Percentiles rank a stretch among this genome's conserved stretches.
phyloP scores from a whole-genome alignment of 2,329 filamentous ascomycete genomes.

The Fusarium sp. region DNA sequence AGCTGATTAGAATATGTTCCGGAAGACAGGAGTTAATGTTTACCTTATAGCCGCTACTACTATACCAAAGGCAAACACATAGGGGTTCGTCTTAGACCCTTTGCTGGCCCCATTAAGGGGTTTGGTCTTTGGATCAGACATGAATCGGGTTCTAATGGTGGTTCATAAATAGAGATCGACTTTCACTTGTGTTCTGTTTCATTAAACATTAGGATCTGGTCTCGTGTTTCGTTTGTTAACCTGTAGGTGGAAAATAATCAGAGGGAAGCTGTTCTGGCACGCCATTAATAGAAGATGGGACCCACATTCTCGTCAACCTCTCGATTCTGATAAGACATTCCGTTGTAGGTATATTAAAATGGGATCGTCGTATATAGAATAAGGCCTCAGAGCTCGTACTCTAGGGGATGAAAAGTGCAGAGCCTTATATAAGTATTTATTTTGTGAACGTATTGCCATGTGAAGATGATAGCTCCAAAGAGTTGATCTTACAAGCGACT shows the following conservation, averaged over 20 bases:
- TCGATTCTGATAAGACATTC: not conserved
- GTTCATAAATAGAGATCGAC: not conserved
- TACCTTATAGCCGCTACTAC: conserved; percentile 28
- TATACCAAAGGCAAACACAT: conserved; percentile 30
- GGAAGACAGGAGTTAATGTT: not conserved
- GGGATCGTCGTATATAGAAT: too few relatives aligned
- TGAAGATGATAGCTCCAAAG: not conserved
- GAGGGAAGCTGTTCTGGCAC: not conserved
- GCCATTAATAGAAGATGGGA: conserved; percentile 1
- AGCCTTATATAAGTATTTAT: not conserved
- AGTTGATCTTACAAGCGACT: not conserved
- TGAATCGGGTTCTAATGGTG: not conserved
- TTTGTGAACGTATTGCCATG: not conserved
- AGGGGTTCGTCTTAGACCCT: conserved; percentile 15
- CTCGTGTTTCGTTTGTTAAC: not conserved
- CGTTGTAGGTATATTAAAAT: not conserved
- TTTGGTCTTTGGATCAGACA: not conserved
- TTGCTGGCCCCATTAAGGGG: not conserved
- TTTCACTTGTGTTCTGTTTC: not conserved
- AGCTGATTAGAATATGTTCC: not conserved
- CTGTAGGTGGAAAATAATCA: not conserved
- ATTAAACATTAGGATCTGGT: not conserved
- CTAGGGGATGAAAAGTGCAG: not conserved
- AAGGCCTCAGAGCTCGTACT: too few relatives aligned
- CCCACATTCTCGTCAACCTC: conserved; percentile 12